A percentile compares a stretch with the other conserved stretches of the same genome.
phyloP scores from a whole-genome alignment of 352 stramenopile species.

The Peronospora belbahrii region DNA sequence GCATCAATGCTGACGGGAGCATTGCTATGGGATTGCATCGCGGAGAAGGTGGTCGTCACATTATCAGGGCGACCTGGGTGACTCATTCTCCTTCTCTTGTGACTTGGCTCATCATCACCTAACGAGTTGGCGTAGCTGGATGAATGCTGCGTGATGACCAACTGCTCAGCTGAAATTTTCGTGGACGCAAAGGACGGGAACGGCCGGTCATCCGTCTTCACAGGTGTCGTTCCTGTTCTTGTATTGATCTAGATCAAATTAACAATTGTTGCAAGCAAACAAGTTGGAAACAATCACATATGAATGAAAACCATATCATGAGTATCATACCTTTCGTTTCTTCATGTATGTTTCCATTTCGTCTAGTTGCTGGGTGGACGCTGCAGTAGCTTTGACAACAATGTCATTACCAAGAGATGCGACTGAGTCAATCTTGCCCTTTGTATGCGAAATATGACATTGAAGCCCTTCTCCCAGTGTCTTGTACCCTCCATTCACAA shows the following conservation, averaged over 20 bases:
- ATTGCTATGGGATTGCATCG: neutral
- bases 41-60: neutral
- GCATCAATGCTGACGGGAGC: slow-evolving; percentile 2
- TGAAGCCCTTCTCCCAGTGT: slow-evolving; percentile 26
- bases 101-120: slow-evolving; percentile 6
- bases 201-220: slow-evolving; percentile 24
- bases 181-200: slow-evolving; percentile 45
- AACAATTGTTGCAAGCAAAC: neutral
- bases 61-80: slow-evolving; percentile 8
- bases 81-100: slow-evolving; percentile 20
- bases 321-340: slow-evolving; percentile 50
- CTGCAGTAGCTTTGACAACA: slow-evolving; percentile 19
- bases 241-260: slow-evolving; percentile 24
- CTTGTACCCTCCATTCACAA: slow-evolving; percentile 18
- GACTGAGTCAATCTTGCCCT: slow-evolving; percentile 22
- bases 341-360: slow-evolving; percentile 40
- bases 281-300: neutral
- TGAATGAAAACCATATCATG: neutral
- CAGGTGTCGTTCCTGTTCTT: slow-evolving; percentile 34
- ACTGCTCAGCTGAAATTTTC: slow-evolving; percentile 12
- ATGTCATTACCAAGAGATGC: slow-evolving; percentile 21
- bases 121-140: neutral
- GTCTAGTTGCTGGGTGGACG: slow-evolving; percentile 28
- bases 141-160: neutral
- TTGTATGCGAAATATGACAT: slow-evolving; percentile 24